Conservation (phyloP, 768 basidiomycete genomes). For the Tylopilus rubrobrunneus region DNA sequence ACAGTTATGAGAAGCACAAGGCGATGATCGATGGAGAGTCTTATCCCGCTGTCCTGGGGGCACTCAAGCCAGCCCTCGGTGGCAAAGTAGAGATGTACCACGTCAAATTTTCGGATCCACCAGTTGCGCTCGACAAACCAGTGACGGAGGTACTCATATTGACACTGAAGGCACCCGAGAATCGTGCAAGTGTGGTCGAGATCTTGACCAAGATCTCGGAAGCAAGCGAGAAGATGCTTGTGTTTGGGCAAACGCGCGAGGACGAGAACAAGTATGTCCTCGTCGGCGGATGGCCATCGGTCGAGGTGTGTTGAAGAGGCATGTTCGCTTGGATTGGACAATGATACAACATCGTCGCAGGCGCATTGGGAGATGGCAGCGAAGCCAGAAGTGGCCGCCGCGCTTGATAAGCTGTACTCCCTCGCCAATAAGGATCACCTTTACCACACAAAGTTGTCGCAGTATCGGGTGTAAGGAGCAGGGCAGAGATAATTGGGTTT, state of each 20-base stretch:
- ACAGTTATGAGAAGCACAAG: constrained; percentile 20
- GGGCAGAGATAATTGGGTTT: too few species aligned
- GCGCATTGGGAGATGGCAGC: constrained; percentile 9
- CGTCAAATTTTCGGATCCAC: constrained; percentile 16
- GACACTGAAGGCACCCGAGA: constrained; percentile 21
- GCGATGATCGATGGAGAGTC: constrained; percentile 1
- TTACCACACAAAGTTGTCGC: constrained; percentile 9
- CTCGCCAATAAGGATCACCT: constrained; percentile 15
- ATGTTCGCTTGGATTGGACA: background rate
- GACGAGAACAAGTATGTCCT: constrained; percentile 20
- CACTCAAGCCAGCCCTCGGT: constrained; percentile 4
- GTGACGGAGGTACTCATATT: constrained; percentile 21
- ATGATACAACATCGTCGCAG: constrained; percentile 5
- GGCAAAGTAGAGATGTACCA: constrained; percentile 16
- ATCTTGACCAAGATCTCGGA: constrained; percentile 13
- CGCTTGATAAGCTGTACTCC: constrained; percentile 7
- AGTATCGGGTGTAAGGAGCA: background rate
- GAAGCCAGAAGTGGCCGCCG: constrained; percentile 5
- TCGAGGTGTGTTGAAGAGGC: constrained; percentile 19
- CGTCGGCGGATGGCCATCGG: constrained; percentile 19
- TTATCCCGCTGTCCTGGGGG: constrained; percentile 2
- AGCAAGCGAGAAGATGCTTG: constrained; percentile 5
- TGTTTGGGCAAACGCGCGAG: constrained; percentile 20
- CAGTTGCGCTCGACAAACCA: constrained; percentile 17
- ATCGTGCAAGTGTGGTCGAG: constrained; percentile 14